These are phyloP conservation scores for Paracoccidioides lutzii DNA, from an alignment of 2,329 filamentous ascomycete species.

Conservation along the genomic window DNA sequence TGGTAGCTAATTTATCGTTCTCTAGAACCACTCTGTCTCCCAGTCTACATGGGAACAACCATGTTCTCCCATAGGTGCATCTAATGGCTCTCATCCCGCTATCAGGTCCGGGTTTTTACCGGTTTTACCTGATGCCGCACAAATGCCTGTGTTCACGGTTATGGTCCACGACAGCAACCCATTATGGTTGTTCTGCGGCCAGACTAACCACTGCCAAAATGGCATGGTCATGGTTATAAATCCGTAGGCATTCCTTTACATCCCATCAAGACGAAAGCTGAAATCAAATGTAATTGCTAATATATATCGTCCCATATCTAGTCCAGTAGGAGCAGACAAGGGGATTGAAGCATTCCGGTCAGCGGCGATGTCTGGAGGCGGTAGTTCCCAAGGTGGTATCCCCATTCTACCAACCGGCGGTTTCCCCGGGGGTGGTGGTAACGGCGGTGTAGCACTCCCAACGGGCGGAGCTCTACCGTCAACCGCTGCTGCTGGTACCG, in stretches of 20 bases:
- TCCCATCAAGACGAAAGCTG: neutral
- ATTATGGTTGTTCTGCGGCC: conserved; percentile 68
- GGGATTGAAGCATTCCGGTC: conserved; percentile 5
- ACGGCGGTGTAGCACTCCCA: neutral
- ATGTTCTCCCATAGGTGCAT: conserved; percentile 48
- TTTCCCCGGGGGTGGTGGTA: neutral
- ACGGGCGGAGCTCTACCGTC: neutral
- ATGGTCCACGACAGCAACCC: conserved; percentile 56
- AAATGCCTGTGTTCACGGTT: conserved; percentile 57
- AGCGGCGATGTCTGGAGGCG: conserved; percentile 1
- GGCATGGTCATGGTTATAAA: conserved; percentile 71
- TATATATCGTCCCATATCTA: neutral
- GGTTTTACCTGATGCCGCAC: conserved; percentile 36
- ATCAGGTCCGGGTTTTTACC: conserved; percentile 46
- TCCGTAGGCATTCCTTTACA: conserved; percentile 40
- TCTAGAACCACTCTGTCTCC: conserved; percentile 62
- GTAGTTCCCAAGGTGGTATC: neutral
- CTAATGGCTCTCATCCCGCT: conserved; percentile 42
- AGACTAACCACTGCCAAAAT: conserved; percentile 58
- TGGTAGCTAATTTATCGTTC: neutral
- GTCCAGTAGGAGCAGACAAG: conserved; percentile 4
- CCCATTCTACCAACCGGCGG: conserved; percentile 1
- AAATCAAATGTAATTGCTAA: neutral
- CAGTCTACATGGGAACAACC: conserved; percentile 63
- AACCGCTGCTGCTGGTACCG: neutral